Evolutionary conservation across 2,329 filamentous ascomycete species (phyloP).

Genomic region (Pseudopyrenochaeta lycopersici): DNA sequence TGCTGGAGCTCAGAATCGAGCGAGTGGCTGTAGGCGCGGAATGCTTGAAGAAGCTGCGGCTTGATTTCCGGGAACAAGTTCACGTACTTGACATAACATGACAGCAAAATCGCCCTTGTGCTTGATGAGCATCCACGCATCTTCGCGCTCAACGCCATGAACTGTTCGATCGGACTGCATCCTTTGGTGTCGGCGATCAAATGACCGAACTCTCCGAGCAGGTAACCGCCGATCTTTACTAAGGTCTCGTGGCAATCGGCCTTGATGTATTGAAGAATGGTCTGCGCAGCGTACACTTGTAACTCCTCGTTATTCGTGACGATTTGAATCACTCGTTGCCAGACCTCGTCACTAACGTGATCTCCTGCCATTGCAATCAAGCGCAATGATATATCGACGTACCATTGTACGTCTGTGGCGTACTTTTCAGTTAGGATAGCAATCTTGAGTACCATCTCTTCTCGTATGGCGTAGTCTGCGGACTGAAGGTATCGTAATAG

Average conservation of each 20-base stretch:
- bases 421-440: conserved; percentile 98
- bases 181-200: conserved; percentile 90
- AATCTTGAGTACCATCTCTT: conserved; percentile 99
- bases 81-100: conserved; percentile 96
- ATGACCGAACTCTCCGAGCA: conserved; percentile 96
- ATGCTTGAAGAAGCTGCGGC: conserved; percentile 88
- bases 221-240: conserved; percentile 96
- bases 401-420: conserved; percentile 98
- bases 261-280: conserved; percentile 91
- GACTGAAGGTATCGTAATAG: conserved; percentile 94
- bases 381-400: conserved; percentile 95
- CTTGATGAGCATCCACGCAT: conserved; percentile 87
- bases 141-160: conserved; percentile 89
- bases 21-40: conserved; percentile 91
- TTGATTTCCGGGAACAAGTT: conserved; percentile 99
- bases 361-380: conserved; percentile 97
- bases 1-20: conserved; percentile 96
- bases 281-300: conserved; percentile 94
- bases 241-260: conserved; percentile 96
- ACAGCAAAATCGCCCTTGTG: conserved; percentile 92
- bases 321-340: conserved; percentile 98
- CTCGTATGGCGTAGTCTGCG: conserved; percentile 95
- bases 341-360: conserved; percentile 98
- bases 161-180: conserved; percentile 97
- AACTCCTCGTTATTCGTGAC: conserved; percentile 99